Evolutionary conservation across 1,284 basidiomycete genomes (phyloP), one percentile per base, ranked within the genome.

Genomic region (Cutaneotrichosporon curvatum): DNA sequence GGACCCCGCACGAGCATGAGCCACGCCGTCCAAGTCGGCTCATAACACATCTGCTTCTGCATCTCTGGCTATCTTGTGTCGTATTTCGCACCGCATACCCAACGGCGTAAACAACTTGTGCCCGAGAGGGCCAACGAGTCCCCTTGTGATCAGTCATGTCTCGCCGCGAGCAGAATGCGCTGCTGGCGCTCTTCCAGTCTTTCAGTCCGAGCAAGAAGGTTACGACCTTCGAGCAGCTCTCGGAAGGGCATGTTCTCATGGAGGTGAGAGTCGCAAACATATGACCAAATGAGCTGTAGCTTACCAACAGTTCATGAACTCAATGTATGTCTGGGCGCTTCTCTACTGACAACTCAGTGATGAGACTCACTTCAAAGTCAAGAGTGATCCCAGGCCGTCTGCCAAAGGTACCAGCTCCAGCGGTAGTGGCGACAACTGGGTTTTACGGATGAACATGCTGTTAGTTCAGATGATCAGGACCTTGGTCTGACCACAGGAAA

Each of bases 161-260:
- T 7, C 45, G 55, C 23, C 50, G 59, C 35, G 68, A 70, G 53
- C 65, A 70, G 54, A 59, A 58, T 40, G 65, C 68, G 39, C 52
- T 70, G 34, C 47, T 68, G 44, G 65, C 66, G 21, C 67, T 62
- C 41, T 51, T 70, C 57, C 67, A 68, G 51, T 57, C 61, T 11
- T 67, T 68, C 55, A 55, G 57, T 39, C 59, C 61, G 16, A 53
- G 58, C 2, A 55, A 52, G 38, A 57, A 52, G 3, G 51, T 68
- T 23, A 59, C 57, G 4, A 28, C 61, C 25, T 68, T 70, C 51
- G 63, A 61, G 8, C 57, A 64, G 43, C 51, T 70, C 16, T 47
- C 61, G 32, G 68, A 70, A 50, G 68, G 65, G 15, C 60, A 61
- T 46, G 62, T 57, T n/a, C 52, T 70, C 14, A 56, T 65, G 56